These are phyloP conservation scores for Penicillium sp. DNA, from an alignment of 2,329 filamentous ascomycete species.

Conservation along the genomic window DNA sequence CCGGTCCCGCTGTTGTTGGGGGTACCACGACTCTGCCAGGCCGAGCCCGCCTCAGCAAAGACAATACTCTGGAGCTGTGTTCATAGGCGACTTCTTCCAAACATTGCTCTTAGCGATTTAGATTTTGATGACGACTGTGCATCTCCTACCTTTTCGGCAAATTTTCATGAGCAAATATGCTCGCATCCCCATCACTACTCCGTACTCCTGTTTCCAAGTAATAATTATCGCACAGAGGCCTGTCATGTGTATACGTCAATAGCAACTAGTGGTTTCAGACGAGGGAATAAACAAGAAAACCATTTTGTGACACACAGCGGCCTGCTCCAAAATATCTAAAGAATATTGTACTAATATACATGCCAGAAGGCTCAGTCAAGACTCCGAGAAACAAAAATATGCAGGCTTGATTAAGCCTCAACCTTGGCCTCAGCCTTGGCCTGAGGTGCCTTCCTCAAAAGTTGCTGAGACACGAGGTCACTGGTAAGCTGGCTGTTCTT, in stretches of 20 bases:
- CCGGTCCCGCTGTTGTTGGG: conserved; percentile 72
- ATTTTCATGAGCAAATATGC: neutral
- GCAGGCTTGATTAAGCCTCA: neutral
- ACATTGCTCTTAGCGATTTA: neutral
- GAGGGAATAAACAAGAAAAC: conserved; percentile 9
- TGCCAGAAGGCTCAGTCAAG: conserved; percentile 10
- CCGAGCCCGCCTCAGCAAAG: conserved; percentile 65
- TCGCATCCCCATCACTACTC: no score
- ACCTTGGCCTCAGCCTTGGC: conserved; percentile 3
- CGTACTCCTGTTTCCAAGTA: no score
- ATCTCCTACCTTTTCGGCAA: neutral
- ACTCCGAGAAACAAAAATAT: conserved; percentile 1
- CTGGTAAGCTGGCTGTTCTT: conserved; percentile 2
- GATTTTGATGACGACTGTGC: neutral
- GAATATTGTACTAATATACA: conserved; percentile 24
- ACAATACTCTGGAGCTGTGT: conserved; percentile 68
- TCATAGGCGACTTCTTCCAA: conserved; percentile 1
- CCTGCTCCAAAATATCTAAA: conserved; percentile 19
- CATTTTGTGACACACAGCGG: conserved; percentile 21
- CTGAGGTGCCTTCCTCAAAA: neutral
- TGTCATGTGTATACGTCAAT: neutral
- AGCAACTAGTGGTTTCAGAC: conserved; percentile 1
- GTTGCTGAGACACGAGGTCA: conserved; percentile 28
- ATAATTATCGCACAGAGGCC: no score
- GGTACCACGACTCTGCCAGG: conserved; percentile 65